Base-by-base conservation (phyloP, 805 yeast species). In the Torulaspora delbrueckii region DNA sequence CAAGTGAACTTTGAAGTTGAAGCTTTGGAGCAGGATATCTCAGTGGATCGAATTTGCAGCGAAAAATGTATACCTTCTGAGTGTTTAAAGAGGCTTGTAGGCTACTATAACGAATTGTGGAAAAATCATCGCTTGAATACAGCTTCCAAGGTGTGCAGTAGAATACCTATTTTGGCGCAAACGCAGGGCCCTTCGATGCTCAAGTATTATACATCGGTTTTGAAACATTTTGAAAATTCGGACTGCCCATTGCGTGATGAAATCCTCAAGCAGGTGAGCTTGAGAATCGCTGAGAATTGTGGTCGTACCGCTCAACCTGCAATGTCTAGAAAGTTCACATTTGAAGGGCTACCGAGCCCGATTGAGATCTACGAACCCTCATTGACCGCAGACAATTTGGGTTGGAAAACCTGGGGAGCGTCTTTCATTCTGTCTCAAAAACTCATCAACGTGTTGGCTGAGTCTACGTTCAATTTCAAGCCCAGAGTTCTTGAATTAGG, bases 341-440 rank as follows among this genome's bases (percentile, higher is more conserved):
- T 86, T 2, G 67, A 69, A 0, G 65, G 66, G 4, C 57, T 75
- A 19, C 50, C 55, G 0, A 55, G 53, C 0, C 48, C 56, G 2
- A 62, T 66, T 3, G 50, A 55, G 19, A 64, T 91, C 24, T 73
- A 74, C 47, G 99, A 91, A 58, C 98, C 98, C 0, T 80, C 95
- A 0, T 68, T 91, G 49, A 86, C 96, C 0, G 77, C 80, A 31
- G 99, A 93, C 64, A 85, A 84, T 50, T 68, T 93, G 18, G 99
- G 99, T 0, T 72, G 88, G 62, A 88, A 91, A 51, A 91, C 99
- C 0, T 91, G 99, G 99, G 99, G 98, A 0, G 85, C 97, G 0
- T 80, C 97, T 0, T 67, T 85, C 22, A 74, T 87, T 5, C 67
- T 93, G 19, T 75, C 93, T 3, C 68, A 68, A 24, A 65, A 84